These are phyloP conservation scores for Penicillium sp. DNA, from an alignment of 2,329 filamentous ascomycete genomes.

Conservation along the genomic window DNA sequence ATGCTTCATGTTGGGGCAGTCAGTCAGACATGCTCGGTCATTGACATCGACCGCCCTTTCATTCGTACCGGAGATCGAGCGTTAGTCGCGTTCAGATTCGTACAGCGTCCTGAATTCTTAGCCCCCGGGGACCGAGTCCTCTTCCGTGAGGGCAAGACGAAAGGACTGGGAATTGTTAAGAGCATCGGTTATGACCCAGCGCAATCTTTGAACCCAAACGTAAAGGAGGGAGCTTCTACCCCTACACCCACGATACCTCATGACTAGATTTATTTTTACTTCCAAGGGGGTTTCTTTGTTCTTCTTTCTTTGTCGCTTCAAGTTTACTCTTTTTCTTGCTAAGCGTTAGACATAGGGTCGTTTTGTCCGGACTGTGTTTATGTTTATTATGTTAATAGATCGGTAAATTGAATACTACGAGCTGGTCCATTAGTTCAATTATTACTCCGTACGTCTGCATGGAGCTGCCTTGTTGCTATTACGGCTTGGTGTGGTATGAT, in stretches of 20 bases:
- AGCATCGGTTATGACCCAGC: constrained; percentile 78
- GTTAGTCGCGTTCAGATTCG: constrained; percentile 88
- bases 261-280: background rate
- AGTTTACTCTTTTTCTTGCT: background rate
- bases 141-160: constrained; percentile 92
- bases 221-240: constrained; percentile 20
- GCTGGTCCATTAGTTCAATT: background rate
- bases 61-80: constrained; percentile 95
- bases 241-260: constrained; percentile 2
- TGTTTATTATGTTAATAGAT: background rate
- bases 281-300: background rate
- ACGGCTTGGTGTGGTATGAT: background rate
- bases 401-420: background rate
- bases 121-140: constrained; percentile 83
- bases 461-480: background rate
- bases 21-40: constrained; percentile 92
- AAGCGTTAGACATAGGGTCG: background rate
- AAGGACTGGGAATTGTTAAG: constrained; percentile 93
- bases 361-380: background rate
- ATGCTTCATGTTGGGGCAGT: constrained; percentile 97
- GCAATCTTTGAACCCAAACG: constrained; percentile 48
- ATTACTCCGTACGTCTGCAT: background rate
- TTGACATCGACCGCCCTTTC: constrained; percentile 93
- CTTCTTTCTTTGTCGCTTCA: background rate
- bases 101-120: constrained; percentile 90